Percentiles rank a stretch among this genome's conserved stretches.
Evolutionary conservation across 306 rosid species (phyloP).

Genomic region (Quercus aquifolioides): DNA sequence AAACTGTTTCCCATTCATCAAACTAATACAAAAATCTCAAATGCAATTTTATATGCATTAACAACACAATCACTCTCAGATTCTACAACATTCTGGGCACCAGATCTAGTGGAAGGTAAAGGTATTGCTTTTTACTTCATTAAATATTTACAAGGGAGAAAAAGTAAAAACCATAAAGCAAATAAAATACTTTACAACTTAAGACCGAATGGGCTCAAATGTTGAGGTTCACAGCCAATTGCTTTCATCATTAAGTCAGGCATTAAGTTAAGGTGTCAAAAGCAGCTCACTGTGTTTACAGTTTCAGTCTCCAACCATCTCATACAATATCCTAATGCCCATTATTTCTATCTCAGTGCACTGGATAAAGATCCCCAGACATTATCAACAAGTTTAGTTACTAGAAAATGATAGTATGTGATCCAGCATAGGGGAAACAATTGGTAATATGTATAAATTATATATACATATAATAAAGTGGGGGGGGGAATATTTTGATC

Average conservation of each 20-base stretch:
- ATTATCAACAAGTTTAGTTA: neutral
- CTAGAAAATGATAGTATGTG: neutral
- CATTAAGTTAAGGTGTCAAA: neutral
- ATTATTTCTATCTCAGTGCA: neutral
- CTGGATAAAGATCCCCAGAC: neutral
- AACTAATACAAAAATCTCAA: neutral
- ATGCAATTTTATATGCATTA: neutral
- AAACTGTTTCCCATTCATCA: neutral
- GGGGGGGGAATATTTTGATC: neutral
- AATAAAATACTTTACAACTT: neutral
- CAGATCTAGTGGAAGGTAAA: neutral
- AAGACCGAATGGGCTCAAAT: neutral
- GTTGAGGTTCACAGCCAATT: neutral
- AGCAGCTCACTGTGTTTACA: neutral
- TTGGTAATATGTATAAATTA: neutral
- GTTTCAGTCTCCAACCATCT: neutral
- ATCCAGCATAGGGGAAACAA: neutral
- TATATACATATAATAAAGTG: neutral
- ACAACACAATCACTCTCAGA: neutral
- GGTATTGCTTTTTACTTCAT: neutral
- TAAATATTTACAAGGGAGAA: neutral
- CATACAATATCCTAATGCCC: neutral
- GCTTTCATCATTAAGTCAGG: neutral
- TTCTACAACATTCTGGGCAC: neutral
- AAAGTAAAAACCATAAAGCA: neutral